These are phyloP conservation scores for Xylariaceae sp. DNA, from an alignment of 2,329 filamentous ascomycete species.

Conservation along the genomic window DNA sequence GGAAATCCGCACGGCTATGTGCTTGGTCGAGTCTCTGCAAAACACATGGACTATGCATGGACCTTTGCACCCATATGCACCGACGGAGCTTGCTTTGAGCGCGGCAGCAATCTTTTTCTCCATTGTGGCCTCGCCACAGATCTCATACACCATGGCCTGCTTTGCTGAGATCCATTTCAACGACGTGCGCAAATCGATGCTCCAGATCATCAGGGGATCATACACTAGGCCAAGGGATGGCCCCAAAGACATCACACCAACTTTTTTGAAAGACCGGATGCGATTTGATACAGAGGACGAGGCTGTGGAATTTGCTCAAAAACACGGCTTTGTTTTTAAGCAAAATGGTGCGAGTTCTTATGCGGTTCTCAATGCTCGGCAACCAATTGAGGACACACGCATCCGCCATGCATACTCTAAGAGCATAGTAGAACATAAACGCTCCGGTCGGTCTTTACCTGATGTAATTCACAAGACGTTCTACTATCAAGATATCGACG, in stretches of 20 bases:
- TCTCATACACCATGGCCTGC: slow-evolving; percentile 66
- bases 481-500: slow-evolving; percentile 31
- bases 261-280: slow-evolving; percentile 52
- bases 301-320: slow-evolving; percentile 58
- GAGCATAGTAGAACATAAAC: slow-evolving; percentile 55
- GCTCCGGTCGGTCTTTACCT: slow-evolving; percentile 46
- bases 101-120: slow-evolving; percentile 53
- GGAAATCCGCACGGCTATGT: slow-evolving; percentile 56
- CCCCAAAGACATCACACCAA: slow-evolving; percentile 55
- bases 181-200: slow-evolving; percentile 52
- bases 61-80: slow-evolving; percentile 47
- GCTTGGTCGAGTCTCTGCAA: slow-evolving; percentile 55
- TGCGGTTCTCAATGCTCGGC: slow-evolving; percentile 42
- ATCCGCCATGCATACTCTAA: slow-evolving; percentile 53
- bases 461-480: slow-evolving; percentile 53
- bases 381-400: slow-evolving; percentile 43
- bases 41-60: slow-evolving; percentile 54
- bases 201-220: slow-evolving; percentile 50
- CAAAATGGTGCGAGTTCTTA: slow-evolving; percentile 36
- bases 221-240: slow-evolving; percentile 53
- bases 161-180: slow-evolving; percentile 65
- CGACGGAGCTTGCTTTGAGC: slow-evolving; percentile 45
- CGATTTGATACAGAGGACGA: slow-evolving; percentile 63
- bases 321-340: slow-evolving; percentile 51
- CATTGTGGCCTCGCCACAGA: slow-evolving; percentile 50